phyloP scores from a whole-genome alignment of 139 green algal genomes.

The Astrephomene gubernaculifera region DNA sequence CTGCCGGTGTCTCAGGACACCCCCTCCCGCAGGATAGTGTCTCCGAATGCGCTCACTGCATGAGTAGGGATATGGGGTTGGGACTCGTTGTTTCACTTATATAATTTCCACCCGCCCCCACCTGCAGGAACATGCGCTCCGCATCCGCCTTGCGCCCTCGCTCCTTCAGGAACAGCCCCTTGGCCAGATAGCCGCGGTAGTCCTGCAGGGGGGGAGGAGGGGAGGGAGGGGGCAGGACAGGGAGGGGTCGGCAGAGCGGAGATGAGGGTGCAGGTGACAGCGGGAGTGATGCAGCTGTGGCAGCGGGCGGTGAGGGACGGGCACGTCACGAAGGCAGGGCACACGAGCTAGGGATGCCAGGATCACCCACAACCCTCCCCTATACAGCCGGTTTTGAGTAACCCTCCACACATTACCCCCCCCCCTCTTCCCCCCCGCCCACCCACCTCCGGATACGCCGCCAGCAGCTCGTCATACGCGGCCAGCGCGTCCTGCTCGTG shows the following conservation, averaged over 20 bases:
- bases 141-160: conserved; percentile 62
- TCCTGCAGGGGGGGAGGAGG: conserved; percentile 42
- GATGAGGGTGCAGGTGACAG: neutral
- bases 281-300: neutral
- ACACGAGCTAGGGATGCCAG: too few species aligned
- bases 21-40: too few species aligned
- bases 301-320: neutral
- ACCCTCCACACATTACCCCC: neutral
- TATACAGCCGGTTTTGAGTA: too few species aligned
- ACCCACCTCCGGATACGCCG: conserved; percentile 31
- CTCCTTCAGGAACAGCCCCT: conserved; percentile 69
- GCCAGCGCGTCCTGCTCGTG: conserved; percentile 67
- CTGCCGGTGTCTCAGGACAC: too few species aligned
- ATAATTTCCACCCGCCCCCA: conserved; percentile 13
- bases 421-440: neutral
- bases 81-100: too few species aligned
- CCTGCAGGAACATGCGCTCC: conserved; percentile 74
- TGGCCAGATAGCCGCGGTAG: conserved; percentile 71
- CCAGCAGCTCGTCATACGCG: conserved; percentile 54
- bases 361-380: too few species aligned
- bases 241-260: neutral
- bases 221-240: neutral
- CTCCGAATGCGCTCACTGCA: too few species aligned
- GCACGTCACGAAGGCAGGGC: too few species aligned
- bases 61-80: too few species aligned